phyloP scores from a whole-genome alignment of 768 basidiomycete species.

The Paxillus rubicundulus region DNA sequence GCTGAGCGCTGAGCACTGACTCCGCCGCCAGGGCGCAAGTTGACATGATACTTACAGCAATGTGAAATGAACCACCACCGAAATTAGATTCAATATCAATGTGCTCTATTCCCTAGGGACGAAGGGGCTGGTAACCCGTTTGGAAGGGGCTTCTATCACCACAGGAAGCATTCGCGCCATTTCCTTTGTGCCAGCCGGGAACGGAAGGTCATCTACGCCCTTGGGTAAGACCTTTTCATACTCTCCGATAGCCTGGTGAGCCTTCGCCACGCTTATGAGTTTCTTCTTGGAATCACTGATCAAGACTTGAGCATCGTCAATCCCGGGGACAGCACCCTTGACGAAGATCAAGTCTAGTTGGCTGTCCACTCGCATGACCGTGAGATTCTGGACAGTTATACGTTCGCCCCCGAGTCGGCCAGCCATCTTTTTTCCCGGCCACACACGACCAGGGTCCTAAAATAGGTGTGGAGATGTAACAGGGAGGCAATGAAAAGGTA shows the following conservation, averaged over 20 bases:
- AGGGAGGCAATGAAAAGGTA: background rate
- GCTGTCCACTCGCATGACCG: constrained; percentile 86
- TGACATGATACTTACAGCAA: background rate
- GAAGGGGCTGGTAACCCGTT: constrained; percentile 77
- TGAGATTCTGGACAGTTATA: constrained; percentile 82
- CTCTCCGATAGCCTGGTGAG: constrained; percentile 67
- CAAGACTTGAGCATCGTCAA: constrained; percentile 84
- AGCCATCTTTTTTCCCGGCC: constrained; percentile 98
- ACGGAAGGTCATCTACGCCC: constrained; percentile 82
- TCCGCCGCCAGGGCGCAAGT: no score
- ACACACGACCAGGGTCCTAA: constrained; percentile 89
- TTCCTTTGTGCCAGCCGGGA: constrained; percentile 85
- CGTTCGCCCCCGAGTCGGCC: constrained; percentile 86
- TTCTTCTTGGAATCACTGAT: constrained; percentile 91
- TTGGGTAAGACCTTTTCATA: constrained; percentile 78
- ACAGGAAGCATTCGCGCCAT: constrained; percentile 65
- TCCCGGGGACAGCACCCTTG: constrained; percentile 86
- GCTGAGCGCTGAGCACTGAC: no score
- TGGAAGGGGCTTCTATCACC: constrained; percentile 68
- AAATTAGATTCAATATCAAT: constrained; percentile 8
- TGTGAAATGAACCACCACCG: background rate
- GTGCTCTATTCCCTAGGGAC: constrained; percentile 60
- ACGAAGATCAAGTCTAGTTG: constrained; percentile 86
- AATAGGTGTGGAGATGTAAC: constrained; percentile 3
- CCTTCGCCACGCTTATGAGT: constrained; percentile 55